Percentiles rank a stretch among this genome's conserved stretches.
These are phyloP conservation scores for Pisolithus orientalis DNA, from an alignment of 768 basidiomycete species.

Conservation along the genomic window DNA sequence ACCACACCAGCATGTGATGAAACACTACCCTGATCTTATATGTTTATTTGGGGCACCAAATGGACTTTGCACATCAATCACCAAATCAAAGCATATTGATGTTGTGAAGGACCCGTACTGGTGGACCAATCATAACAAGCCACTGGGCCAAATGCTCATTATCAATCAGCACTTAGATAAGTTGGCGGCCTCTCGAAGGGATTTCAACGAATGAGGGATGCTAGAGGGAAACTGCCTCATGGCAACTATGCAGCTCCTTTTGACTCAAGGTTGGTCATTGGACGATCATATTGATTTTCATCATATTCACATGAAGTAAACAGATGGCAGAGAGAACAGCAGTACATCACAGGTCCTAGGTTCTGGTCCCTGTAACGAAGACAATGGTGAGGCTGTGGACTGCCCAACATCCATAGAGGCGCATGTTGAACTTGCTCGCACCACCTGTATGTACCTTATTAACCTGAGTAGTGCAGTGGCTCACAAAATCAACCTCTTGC, in stretches of 20 bases:
- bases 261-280: background rate
- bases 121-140: conserved; percentile 11
- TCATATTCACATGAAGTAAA: background rate
- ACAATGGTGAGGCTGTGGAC: background rate
- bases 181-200: conserved; percentile 1
- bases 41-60: conserved; percentile 13
- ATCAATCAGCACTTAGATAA: conserved; percentile 21
- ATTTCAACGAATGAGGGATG: background rate
- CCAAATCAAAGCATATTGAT: conserved; percentile 30
- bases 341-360: background rate
- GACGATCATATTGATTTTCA: background rate
- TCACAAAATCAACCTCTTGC: background rate
- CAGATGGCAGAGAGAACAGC: background rate
- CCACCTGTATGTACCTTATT: conserved; percentile 24
- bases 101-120: conserved; percentile 30
- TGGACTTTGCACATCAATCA: conserved; percentile 27
- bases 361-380: background rate
- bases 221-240: background rate
- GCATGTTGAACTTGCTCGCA: conserved; percentile 19
- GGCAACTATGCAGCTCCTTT: background rate
- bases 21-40: conserved; percentile 12
- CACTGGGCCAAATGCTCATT: conserved; percentile 11
- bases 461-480: background rate
- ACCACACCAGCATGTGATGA: conserved; percentile 14
- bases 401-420: background rate